phyloP scores from a whole-genome alignment of 768 basidiomycete genomes.

The Clitopilus hobsonii region DNA sequence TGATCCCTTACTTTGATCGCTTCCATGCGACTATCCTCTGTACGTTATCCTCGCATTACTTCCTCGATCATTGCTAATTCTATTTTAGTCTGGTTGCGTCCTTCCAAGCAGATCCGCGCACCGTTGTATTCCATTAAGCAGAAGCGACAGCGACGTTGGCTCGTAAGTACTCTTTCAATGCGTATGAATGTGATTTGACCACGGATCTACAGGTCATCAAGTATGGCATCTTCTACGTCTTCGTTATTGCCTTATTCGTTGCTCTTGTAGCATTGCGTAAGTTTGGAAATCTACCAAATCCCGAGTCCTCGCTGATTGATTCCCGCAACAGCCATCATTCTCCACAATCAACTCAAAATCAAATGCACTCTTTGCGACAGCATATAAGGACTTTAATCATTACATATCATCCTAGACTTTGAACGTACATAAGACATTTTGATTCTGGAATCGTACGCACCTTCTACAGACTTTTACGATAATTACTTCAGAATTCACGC shows the following conservation, averaged over 20 bases:
- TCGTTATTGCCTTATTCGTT: conserved; percentile 64
- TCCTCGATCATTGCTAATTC: neutral
- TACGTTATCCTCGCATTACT: conserved; percentile 37
- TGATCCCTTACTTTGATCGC: conserved; percentile 89
- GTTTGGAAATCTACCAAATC: conserved; percentile 23
- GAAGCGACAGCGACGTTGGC: conserved; percentile 84
- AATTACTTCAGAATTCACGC: conserved; percentile 23
- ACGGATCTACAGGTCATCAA: conserved; percentile 60
- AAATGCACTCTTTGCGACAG: conserved; percentile 65
- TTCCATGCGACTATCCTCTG: conserved; percentile 89
- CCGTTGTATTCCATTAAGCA: conserved; percentile 89
- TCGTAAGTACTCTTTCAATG: conserved; percentile 46
- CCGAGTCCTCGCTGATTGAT: conserved; percentile 3
- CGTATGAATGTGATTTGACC: neutral
- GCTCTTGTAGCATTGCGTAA: conserved; percentile 76
- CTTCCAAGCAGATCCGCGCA: conserved; percentile 90
- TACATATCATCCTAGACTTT: conserved; percentile 25
- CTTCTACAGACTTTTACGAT: conserved; percentile 30
- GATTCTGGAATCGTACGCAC: conserved; percentile 25
- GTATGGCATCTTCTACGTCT: conserved; percentile 75
- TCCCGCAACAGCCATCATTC: conserved; percentile 43
- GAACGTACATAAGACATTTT: conserved; percentile 22
- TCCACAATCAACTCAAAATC: conserved; percentile 56
- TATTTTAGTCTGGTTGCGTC: conserved; percentile 83
- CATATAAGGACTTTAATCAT: conserved; percentile 46